Percentiles rank a stretch among this genome's conserved stretches.
phyloP scores from a whole-genome alignment of 2,329 filamentous ascomycete species.

The Aspergillus vadensis region DNA sequence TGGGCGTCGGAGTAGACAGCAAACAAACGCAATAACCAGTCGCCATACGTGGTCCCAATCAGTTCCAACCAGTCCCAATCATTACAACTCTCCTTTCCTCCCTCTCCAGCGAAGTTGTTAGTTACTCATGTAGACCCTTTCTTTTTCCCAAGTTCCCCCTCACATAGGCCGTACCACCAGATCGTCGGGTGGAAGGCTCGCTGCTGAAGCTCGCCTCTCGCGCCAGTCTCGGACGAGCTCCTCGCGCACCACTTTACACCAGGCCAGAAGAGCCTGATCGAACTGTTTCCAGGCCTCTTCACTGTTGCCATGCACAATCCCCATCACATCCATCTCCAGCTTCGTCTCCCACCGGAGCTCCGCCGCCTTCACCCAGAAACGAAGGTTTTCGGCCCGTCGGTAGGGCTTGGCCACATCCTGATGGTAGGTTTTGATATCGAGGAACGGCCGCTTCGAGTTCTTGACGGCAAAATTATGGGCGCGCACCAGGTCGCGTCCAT shows the following conservation, averaged over 20 bases:
- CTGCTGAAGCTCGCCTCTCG: slow-evolving; percentile 25
- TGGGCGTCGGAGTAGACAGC: slow-evolving; percentile 9
- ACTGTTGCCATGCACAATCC: slow-evolving; percentile 73
- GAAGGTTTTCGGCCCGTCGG: slow-evolving; percentile 86
- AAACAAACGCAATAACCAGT: slow-evolving; percentile 8
- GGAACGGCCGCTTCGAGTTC: slow-evolving; percentile 83
- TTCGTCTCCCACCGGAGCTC: slow-evolving; percentile 91
- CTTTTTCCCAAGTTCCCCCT: neutral
- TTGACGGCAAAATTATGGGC: slow-evolving; percentile 88
- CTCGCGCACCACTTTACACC: slow-evolving; percentile 79
- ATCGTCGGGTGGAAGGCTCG: slow-evolving; percentile 25
- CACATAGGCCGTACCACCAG: slow-evolving; percentile 12
- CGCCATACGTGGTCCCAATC: slow-evolving; percentile 3
- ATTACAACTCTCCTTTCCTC: neutral
- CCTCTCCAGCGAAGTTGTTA: neutral
- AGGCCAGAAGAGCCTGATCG: slow-evolving; percentile 77
- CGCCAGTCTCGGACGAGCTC: slow-evolving; percentile 75
- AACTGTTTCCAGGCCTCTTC: slow-evolving; percentile 75
- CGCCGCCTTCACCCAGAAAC: slow-evolving; percentile 94
- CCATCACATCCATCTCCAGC: slow-evolving; percentile 80
- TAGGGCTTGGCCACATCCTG: slow-evolving; percentile 95
- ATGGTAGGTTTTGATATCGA: slow-evolving; percentile 84
- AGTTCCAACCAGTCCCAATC: neutral
- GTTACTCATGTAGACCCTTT: neutral
- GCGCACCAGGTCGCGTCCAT: slow-evolving; percentile 77